Evolutionary conservation across 306 rosid species (phyloP).

Genomic region (Albizia julibrissin): DNA sequence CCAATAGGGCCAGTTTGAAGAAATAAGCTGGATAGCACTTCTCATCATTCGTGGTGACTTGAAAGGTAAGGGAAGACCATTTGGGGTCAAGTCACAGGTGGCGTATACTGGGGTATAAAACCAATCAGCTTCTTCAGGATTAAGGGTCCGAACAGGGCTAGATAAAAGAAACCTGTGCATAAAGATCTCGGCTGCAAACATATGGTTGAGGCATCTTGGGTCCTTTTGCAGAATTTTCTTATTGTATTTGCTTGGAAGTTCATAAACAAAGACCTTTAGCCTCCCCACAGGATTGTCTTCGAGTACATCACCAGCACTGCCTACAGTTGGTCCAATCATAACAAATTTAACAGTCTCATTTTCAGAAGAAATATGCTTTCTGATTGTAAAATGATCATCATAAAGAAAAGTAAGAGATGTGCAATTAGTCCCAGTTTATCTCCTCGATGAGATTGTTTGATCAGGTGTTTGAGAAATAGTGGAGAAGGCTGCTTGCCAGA

Average conservation of each 20-base stretch:
- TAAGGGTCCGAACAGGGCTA: slow-evolving; percentile 94
- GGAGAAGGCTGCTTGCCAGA: background rate
- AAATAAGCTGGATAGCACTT: slow-evolving; percentile 94
- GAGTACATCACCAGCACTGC: slow-evolving; percentile 98
- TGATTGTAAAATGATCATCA: background rate
- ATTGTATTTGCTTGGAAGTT: slow-evolving; percentile 97
- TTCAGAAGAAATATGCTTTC: background rate
- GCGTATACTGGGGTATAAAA: slow-evolving; percentile 96
- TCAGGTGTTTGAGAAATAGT: slow-evolving; percentile 8
- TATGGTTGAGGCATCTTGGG: slow-evolving; percentile 90
- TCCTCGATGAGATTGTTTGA: background rate
- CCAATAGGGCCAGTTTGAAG: slow-evolving; percentile 99
- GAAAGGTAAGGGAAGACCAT: slow-evolving; percentile 95
- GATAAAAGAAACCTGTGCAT: slow-evolving; percentile 95
- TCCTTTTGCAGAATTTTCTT: slow-evolving; percentile 97
- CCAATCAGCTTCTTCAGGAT: slow-evolving; percentile 99
- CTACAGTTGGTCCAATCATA: slow-evolving; percentile 50
- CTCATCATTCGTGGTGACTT: slow-evolving; percentile 98
- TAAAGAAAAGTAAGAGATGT: background rate
- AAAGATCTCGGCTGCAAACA: slow-evolving; percentile 99
- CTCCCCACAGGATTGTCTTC: slow-evolving; percentile 99
- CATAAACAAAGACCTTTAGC: slow-evolving; percentile 95
- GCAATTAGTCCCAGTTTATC: slow-evolving; percentile 5
- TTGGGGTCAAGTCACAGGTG: slow-evolving; percentile 97
- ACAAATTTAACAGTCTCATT: slow-evolving; percentile 16